Evolutionary conservation across 1,284 basidiomycete species (phyloP), one percentile per base, ranked within the genome.

Genomic region (Boletellus deceptivus): DNA sequence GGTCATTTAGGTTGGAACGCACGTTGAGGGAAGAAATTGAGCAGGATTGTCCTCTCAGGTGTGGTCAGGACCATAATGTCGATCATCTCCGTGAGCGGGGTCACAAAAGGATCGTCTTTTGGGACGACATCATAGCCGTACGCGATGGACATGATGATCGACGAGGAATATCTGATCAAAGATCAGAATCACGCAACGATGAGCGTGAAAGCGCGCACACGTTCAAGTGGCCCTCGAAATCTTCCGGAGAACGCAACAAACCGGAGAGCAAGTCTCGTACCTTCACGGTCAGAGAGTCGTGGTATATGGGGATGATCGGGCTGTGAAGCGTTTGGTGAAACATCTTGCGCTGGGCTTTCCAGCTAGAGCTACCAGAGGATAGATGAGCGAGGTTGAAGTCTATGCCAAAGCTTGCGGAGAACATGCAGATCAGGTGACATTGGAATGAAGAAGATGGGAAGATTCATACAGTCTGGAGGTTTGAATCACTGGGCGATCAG

Each of bases 21-120:
- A 65, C 65, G 37, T 17, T 51, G 52, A 3, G 64, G 65, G n/a
- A 68, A 55, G 5, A 50, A 43, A 22, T 53, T 49, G 18, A 61
- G 43, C 20, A 64, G 41, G 22, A 53, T 10, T 3, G 59, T 53
- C 43, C 50, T 62, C 43, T 65, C 64, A 2, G 62, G 60, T 3
- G 60, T 59, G 51, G 55, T 25, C 16, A 47, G 45, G 41, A 45
- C 8, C 8, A 20, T 31, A 1, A 55, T 59, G 0, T 49, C 16
- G 8, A 56, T 33, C 29, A 61, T 11, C 18, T 61, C 58, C 33
- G 52, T 49, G 5, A 66, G 31, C 1, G 53, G 55, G 13, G 22
- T 43, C 20, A 59, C 41, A 18, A 63, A 55, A 1, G 56, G 55
- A 38, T 63, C 63, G 22, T 41, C 52, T n/a, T 39, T 49, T 1